These are phyloP conservation scores for Penstemon eatonii DNA, from an alignment of 257 asterid species.

Conservation along the genomic window DNA sequence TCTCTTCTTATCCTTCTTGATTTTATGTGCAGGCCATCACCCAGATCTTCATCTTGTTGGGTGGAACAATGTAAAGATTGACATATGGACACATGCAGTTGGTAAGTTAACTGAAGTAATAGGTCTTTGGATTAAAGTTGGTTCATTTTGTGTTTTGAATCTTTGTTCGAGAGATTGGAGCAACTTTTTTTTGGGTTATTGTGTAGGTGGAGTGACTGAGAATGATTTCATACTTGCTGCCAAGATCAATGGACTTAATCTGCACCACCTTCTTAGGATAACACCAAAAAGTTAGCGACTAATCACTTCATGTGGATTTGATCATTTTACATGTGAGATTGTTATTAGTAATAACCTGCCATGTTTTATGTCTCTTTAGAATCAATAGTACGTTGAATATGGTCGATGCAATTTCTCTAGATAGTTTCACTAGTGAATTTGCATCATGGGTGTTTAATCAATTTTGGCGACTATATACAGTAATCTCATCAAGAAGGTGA, in stretches of 20 bases:
- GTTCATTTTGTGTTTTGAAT: neutral
- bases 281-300: conserved; percentile 39
- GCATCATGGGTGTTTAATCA: no score
- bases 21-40: conserved; percentile 68
- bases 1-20: neutral
- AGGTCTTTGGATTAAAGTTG: neutral
- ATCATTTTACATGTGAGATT: neutral
- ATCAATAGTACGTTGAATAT: no score
- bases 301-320: neutral
- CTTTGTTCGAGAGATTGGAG: neutral
- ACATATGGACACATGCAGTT: conserved; percentile 91
- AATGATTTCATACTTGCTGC: conserved; percentile 95
- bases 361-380: no score
- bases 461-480: no score
- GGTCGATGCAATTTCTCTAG: no score
- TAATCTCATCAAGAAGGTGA: no score
- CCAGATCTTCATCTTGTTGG: conserved; percentile 98
- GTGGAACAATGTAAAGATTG: conserved; percentile 90
- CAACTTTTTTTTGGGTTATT: conserved; percentile 4
- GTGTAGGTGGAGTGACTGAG: conserved; percentile 89
- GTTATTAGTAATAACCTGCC: neutral
- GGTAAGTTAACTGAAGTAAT: conserved; percentile 45
- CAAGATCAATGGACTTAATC: conserved; percentile 66
- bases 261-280: conserved; percentile 74
- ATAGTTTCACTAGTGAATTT: no score